Percentiles rank a stretch among this genome's conserved stretches.
phyloP scores from a whole-genome alignment of 2,329 filamentous ascomycete genomes.

The Aspergillus piperis region DNA sequence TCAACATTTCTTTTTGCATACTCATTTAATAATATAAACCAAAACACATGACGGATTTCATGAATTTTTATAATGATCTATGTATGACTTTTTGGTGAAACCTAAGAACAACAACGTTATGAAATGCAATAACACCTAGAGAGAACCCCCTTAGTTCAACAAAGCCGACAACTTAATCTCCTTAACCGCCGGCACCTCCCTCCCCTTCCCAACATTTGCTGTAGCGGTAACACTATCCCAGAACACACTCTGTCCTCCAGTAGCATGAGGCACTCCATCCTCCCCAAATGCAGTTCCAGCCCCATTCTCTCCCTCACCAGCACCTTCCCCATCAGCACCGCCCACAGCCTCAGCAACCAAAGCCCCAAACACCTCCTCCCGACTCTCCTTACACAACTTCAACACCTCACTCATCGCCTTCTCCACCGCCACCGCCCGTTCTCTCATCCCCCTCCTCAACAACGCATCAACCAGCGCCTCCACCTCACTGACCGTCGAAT shows the following conservation, averaged over 20 bases:
- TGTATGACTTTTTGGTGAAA: slow-evolving; percentile 3
- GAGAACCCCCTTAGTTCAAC: slow-evolving; percentile 27
- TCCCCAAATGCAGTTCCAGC: slow-evolving; percentile 19
- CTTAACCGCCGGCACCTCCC: slow-evolving; percentile 56
- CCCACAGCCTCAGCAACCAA: slow-evolving; percentile 6
- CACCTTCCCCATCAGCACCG: slow-evolving; percentile 20
- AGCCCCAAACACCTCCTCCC: slow-evolving; percentile 68
- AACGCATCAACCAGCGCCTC: slow-evolving; percentile 74
- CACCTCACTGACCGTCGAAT: slow-evolving; percentile 70
- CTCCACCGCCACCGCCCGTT: slow-evolving; percentile 78
- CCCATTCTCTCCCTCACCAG: slow-evolving; percentile 18
- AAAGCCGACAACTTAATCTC: slow-evolving; percentile 44
- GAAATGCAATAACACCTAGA: not conserved
- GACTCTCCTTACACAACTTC: slow-evolving; percentile 65
- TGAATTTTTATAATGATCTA: not conserved
- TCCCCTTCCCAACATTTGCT: slow-evolving; percentile 37
- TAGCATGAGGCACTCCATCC: slow-evolving; percentile 14
- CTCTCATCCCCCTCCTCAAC: slow-evolving; percentile 78
- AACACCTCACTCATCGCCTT: slow-evolving; percentile 72
- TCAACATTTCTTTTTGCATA: not conserved
- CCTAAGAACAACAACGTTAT: not conserved
- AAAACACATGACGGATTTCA: not conserved
- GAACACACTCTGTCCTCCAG: slow-evolving; percentile 38
- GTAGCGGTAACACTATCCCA: slow-evolving; percentile 44
- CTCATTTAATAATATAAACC: not conserved